A percentile compares a stretch with the other conserved stretches of the same genome.
These are phyloP conservation scores for Phoenix dactylifera DNA, from an alignment of 176 grass and related monocot genomes.

Conservation along the genomic window DNA sequence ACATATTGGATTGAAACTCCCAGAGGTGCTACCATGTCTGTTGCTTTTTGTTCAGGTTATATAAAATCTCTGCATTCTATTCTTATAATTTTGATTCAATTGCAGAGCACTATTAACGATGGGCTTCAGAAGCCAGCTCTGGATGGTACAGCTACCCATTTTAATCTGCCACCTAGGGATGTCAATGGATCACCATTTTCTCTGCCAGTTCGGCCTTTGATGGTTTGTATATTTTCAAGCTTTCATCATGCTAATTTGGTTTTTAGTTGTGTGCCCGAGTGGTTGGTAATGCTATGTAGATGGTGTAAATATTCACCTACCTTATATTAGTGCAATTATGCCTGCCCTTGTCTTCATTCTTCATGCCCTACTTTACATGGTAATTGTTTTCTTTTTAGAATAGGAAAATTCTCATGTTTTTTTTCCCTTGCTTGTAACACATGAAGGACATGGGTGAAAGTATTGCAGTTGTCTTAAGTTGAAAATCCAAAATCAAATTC, in stretches of 20 bases:
- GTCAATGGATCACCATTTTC: background rate
- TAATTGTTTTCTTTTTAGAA: too few relatives aligned
- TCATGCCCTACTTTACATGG: too few relatives aligned
- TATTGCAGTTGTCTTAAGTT: too few relatives aligned
- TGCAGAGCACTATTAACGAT: background rate
- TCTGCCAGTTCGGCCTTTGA: background rate
- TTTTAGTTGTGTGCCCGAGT: background rate
- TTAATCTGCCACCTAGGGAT: background rate
- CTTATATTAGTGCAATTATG: too few relatives aligned
- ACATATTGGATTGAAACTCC: background rate
- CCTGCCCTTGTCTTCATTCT: too few relatives aligned
- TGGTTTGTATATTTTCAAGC: constrained; percentile 1
- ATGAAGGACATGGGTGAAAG: too few relatives aligned
- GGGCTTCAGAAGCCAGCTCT: constrained; percentile 4
- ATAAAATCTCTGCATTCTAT: background rate
- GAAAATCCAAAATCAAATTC: too few relatives aligned
- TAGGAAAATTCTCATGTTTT: too few relatives aligned
- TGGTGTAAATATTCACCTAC: too few relatives aligned
- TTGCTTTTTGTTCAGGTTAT: background rate
- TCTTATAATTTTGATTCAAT: background rate
- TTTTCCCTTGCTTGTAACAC: too few relatives aligned
- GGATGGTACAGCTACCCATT: background rate
- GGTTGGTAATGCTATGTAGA: too few relatives aligned
- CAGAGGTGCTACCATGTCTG: background rate
- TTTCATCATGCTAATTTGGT: background rate